Evolutionary conservation across 495 filamentous ascomycete genomes (phyloP).

Genomic region (Daldinia loculata): DNA sequence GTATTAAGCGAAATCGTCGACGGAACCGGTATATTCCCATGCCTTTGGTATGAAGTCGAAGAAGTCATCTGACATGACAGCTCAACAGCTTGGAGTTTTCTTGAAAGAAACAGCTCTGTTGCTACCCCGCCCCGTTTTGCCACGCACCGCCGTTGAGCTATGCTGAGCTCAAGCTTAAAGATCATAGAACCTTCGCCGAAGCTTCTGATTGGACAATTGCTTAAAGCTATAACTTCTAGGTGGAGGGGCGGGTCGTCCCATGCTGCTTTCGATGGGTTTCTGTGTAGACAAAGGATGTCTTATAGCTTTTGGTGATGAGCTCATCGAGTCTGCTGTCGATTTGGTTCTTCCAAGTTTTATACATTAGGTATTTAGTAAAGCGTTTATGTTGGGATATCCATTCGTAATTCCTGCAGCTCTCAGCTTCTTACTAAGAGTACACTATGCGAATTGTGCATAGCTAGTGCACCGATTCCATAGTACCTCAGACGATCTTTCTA

Average conservation of each 20-base stretch:
- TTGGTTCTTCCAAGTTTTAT: conserved; percentile 28
- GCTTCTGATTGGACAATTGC: conserved; percentile 40
- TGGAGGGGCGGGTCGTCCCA: conserved; percentile 36
- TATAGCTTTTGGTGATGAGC: conserved; percentile 3
- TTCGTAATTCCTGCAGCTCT: background rate
- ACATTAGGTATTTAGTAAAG: background rate
- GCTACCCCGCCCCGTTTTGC: conserved; percentile 35
- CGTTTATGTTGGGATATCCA: background rate
- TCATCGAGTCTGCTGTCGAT: conserved; percentile 5
- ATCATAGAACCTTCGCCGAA: background rate
- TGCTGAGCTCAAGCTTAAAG: conserved; percentile 1
- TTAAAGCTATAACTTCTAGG: conserved; percentile 12
- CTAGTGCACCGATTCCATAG: conserved; percentile 20
- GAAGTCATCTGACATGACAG: conserved; percentile 29
- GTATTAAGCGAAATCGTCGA: background rate
- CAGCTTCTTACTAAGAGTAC: conserved; percentile 14
- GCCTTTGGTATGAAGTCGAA: conserved; percentile 11
- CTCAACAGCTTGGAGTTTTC: conserved; percentile 1
- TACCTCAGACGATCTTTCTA: background rate
- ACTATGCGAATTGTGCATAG: conserved; percentile 18
- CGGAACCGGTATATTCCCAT: background rate
- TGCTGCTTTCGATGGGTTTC: conserved; percentile 8
- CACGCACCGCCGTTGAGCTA: conserved; percentile 1
- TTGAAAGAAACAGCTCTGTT: conserved; percentile 16
- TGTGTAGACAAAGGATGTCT: background rate